These are phyloP conservation scores for Theileria parva DNA, from an alignment of 169 alveolate genomes.

Conservation along the genomic window DNA sequence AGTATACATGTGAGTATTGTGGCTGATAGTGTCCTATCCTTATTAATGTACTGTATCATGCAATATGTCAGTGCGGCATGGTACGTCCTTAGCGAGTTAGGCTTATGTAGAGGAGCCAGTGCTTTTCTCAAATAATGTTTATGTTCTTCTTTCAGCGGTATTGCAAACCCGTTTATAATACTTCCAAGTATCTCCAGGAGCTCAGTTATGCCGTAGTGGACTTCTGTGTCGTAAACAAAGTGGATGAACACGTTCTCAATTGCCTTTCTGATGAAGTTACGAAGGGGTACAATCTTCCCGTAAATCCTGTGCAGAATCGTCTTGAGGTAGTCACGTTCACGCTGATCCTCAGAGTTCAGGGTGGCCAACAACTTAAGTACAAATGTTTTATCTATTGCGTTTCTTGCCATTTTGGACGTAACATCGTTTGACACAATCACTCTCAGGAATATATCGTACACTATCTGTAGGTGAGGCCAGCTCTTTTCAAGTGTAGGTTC, in stretches of 20 bases:
- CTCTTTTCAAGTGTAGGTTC: slow-evolving; percentile 83
- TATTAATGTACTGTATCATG: slow-evolving; percentile 92
- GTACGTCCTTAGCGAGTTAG: slow-evolving; percentile 88
- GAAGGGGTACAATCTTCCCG: slow-evolving; percentile 87
- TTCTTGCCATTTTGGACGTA: slow-evolving; percentile 83
- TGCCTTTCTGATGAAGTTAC: slow-evolving; percentile 89
- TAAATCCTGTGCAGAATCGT: slow-evolving; percentile 93
- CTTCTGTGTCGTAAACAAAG: slow-evolving; percentile 91
- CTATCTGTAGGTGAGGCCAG: slow-evolving; percentile 84
- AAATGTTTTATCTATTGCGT: slow-evolving; percentile 82
- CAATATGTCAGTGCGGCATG: slow-evolving; percentile 94
- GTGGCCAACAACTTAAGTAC: slow-evolving; percentile 81
- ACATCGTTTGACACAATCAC: slow-evolving; percentile 85
- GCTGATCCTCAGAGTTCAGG: slow-evolving; percentile 92
- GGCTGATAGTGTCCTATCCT: slow-evolving; percentile 93
- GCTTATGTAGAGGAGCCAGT: slow-evolving; percentile 94
- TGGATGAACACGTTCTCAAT: slow-evolving; percentile 92
- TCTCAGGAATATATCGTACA: slow-evolving; percentile 85
- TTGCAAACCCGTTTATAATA: slow-evolving; percentile 95
- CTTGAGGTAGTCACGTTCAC: slow-evolving; percentile 94
- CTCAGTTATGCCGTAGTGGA: slow-evolving; percentile 95
- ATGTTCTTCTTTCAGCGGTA: slow-evolving; percentile 97
- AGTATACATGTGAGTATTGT: slow-evolving; percentile 81
- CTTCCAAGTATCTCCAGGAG: slow-evolving; percentile 91
- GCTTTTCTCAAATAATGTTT: slow-evolving; percentile 92